Conservation (phyloP, 495 filamentous ascomycete species). For the Talaromyces liani region DNA sequence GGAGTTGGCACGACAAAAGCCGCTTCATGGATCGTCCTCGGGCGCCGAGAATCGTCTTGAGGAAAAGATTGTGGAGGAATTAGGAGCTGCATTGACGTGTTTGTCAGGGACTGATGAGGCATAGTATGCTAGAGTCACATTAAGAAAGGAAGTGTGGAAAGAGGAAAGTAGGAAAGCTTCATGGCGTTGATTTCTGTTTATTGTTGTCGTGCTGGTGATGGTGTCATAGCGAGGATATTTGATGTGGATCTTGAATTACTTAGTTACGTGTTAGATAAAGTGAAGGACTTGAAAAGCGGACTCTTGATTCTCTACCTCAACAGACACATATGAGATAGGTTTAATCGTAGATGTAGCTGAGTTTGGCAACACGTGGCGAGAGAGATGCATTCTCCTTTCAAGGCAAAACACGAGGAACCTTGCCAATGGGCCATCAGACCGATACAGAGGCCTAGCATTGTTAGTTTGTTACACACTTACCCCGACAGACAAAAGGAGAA, state of each 20-base stretch:
- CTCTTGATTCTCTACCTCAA: neutral
- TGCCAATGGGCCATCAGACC: too few relatives aligned
- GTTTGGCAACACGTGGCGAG: neutral
- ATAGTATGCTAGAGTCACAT: neutral
- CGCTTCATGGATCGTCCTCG: slow-evolving; percentile 19
- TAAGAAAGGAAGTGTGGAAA: neutral
- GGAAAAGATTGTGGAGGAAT: slow-evolving; percentile 61
- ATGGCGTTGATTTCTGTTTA: neutral
- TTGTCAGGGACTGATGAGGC: slow-evolving; percentile 28
- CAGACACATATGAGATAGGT: neutral
- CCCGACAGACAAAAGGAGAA: neutral
- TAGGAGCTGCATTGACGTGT: slow-evolving; percentile 40
- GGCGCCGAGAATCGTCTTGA: slow-evolving; percentile 56
- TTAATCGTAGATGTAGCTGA: neutral
- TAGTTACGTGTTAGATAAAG: neutral
- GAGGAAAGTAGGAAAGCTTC: neutral
- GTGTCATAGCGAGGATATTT: slow-evolving; percentile 1
- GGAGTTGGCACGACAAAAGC: slow-evolving; percentile 50
- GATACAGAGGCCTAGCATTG: neutral
- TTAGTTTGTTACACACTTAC: neutral
- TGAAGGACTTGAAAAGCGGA: neutral
- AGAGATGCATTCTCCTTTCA: neutral
- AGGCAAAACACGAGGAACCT: neutral
- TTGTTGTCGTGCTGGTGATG: neutral
- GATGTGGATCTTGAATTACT: neutral